Conservation (phyloP, 2,329 filamentous ascomycete species). For the Drechslera avenae region DNA sequence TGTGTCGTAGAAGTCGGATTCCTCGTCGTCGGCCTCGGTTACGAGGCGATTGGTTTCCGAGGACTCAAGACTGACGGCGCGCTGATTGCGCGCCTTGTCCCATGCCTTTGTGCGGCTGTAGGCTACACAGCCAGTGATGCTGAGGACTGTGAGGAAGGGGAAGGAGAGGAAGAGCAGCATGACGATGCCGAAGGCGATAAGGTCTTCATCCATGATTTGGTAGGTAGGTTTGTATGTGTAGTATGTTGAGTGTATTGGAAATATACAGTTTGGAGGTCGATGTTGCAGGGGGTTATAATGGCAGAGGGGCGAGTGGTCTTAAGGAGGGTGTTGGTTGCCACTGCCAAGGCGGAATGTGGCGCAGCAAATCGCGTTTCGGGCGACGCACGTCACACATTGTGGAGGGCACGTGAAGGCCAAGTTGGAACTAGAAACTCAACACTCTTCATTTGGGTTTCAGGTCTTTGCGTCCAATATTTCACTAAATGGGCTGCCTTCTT, state of each 20-base stretch:
- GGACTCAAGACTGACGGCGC: slow-evolving; percentile 29
- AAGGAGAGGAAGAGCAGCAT: slow-evolving; percentile 34
- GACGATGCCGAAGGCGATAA: slow-evolving; percentile 31
- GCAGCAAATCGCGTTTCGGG: not conserved
- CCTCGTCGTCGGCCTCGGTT: slow-evolving; percentile 15
- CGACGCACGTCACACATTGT: not conserved
- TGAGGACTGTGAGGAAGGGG: slow-evolving; percentile 28
- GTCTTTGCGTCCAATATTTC: too few relatives aligned
- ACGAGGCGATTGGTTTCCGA: slow-evolving; percentile 26
- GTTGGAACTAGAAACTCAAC: not conserved
- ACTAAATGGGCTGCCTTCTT: too few relatives aligned
- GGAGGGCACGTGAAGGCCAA: too few relatives aligned
- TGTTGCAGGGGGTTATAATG: not conserved
- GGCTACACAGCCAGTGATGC: slow-evolving; percentile 32
- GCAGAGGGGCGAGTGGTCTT: not conserved
- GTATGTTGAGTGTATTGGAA: not conserved
- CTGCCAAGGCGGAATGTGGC: slow-evolving; percentile 9
- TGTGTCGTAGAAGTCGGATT: slow-evolving; percentile 38
- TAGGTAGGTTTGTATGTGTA: not conserved
- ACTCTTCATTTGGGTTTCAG: not conserved
- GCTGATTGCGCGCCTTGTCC: slow-evolving; percentile 37
- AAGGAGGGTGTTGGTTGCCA: slow-evolving; percentile 8
- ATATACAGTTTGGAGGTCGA: too few relatives aligned
- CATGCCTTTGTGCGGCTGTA: slow-evolving; percentile 41
- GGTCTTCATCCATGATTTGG: slow-evolving; percentile 36